A percentile compares a stretch with the other conserved stretches of the same genome.
Evolutionary conservation across 2,329 filamentous ascomycete genomes (phyloP).

Genomic region (Monilinia aucupariae): DNA sequence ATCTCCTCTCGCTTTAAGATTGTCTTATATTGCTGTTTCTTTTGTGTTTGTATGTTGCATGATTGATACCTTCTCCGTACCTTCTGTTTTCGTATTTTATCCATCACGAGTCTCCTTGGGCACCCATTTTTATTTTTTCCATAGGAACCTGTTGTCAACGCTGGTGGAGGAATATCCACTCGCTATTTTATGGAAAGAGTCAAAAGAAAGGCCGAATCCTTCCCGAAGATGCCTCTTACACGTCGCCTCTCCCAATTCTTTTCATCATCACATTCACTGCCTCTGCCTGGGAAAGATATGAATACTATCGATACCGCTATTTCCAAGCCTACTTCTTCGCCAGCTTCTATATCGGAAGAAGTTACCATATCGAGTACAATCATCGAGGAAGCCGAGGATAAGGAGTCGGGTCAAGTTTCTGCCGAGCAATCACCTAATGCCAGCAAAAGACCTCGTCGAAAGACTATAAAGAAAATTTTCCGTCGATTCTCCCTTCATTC

Average conservation of each 20-base stretch:
- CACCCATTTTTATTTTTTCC: conserved; percentile 12
- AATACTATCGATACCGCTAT: conserved; percentile 3
- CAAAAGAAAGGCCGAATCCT: conserved; percentile 13
- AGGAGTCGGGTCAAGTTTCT: neutral
- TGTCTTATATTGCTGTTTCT: neutral
- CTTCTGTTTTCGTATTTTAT: conserved; percentile 6
- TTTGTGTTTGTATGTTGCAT: conserved; percentile 12
- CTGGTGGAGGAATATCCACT: conserved; percentile 10
- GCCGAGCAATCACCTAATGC: neutral
- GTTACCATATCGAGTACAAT: neutral
- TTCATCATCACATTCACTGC: conserved; percentile 8
- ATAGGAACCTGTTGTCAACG: conserved; percentile 8
- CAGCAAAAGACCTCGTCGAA: neutral
- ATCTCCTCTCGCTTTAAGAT: neutral
- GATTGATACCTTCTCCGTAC: conserved; percentile 9
- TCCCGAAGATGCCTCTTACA: conserved; percentile 14
- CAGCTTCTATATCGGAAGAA: conserved; percentile 6
- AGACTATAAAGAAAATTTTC: conserved; percentile 11
- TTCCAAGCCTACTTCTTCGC: neutral
- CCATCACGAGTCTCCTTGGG: conserved; percentile 7
- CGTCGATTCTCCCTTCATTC: conserved; percentile 6
- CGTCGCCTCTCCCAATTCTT: conserved; percentile 13
- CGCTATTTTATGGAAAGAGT: conserved; percentile 4
- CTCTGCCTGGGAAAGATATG: conserved; percentile 10
- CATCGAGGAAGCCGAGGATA: neutral